Conservation (phyloP, 2,329 filamentous ascomycete genomes). For the Apiospora malaysiana region DNA sequence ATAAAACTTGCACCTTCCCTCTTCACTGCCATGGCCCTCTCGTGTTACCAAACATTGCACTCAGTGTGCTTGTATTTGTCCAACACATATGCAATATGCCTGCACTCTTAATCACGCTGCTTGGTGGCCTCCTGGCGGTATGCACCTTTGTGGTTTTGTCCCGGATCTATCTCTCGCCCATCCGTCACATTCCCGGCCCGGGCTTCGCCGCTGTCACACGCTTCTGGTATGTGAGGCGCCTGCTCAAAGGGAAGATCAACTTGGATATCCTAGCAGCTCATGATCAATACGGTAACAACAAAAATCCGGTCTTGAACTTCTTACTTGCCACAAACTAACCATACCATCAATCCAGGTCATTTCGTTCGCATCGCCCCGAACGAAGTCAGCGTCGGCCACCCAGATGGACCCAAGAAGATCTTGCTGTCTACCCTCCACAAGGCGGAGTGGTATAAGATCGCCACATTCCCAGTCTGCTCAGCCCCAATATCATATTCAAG, state of each 20-base stretch:
- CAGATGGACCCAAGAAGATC: conserved; percentile 46
- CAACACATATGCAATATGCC: not conserved
- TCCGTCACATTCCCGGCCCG: conserved; percentile 45
- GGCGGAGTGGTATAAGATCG: conserved; percentile 42
- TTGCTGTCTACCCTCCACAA: conserved; percentile 41
- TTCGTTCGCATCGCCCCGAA: conserved; percentile 50
- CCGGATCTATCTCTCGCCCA: conserved; percentile 17
- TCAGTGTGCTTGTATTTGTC: too few species aligned
- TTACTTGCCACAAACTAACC: too few species aligned
- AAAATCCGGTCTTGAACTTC: too few species aligned
- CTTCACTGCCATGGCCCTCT: not conserved
- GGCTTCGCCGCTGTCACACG: conserved; percentile 46
- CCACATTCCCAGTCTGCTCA: conserved; percentile 43
- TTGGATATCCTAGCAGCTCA: conserved; percentile 43
- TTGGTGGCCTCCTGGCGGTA: not conserved
- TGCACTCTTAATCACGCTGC: not conserved
- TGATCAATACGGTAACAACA: conserved; percentile 46
- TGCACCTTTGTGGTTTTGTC: not conserved
- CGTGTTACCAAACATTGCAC: not conserved
- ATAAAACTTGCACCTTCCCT: not conserved
- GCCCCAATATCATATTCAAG: conserved; percentile 42
- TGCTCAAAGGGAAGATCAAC: conserved; percentile 46
- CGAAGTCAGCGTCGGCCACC: conserved; percentile 50
- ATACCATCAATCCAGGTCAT: conserved; percentile 32
- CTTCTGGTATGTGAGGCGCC: conserved; percentile 46